phyloP scores from a whole-genome alignment of 352 stramenopile species.

The Albugo laibachii region DNA sequence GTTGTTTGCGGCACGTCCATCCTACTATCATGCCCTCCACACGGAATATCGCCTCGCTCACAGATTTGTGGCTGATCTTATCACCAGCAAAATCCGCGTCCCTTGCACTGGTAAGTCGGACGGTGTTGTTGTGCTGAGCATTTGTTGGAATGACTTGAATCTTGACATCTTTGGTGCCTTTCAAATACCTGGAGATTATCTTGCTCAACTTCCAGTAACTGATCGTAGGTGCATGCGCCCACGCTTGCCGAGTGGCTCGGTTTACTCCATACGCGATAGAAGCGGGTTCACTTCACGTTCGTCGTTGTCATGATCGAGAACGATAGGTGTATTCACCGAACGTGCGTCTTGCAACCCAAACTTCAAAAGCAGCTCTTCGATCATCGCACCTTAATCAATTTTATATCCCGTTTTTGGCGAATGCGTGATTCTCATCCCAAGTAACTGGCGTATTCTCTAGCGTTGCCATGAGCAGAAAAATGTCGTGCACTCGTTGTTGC shows the following conservation, averaged over 20 bases:
- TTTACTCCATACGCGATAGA: slow-evolving; percentile 11
- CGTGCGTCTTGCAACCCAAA: slow-evolving; percentile 7
- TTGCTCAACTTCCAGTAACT: slow-evolving; percentile 8
- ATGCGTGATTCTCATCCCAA: slow-evolving; percentile 12
- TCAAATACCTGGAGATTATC: slow-evolving; percentile 10
- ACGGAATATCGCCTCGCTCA: slow-evolving; percentile 5
- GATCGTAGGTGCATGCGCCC: slow-evolving; percentile 2
- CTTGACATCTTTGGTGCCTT: slow-evolving; percentile 4
- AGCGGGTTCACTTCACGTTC: too few relatives aligned
- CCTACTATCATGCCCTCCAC: slow-evolving; percentile 6
- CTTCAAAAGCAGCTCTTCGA: slow-evolving; percentile 9
- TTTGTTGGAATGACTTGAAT: slow-evolving; percentile 1
- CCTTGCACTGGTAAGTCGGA: slow-evolving; percentile 3
- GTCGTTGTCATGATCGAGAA: background rate
- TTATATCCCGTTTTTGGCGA: slow-evolving; percentile 1
- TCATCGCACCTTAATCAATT: slow-evolving; percentile 8
- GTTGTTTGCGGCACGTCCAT: too few relatives aligned
- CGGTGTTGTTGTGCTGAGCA: background rate
- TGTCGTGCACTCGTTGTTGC: background rate
- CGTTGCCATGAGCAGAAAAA: slow-evolving; percentile 3
- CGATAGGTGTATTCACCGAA: slow-evolving; percentile 3
- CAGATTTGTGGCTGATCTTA: slow-evolving; percentile 8
- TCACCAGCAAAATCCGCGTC: slow-evolving; percentile 10
- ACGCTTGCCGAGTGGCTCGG: slow-evolving; percentile 3
- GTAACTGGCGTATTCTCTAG: slow-evolving; percentile 12